Evolutionary conservation across 1,284 basidiomycete species (phyloP).

Genomic region (Melampsora larici-populina): DNA sequence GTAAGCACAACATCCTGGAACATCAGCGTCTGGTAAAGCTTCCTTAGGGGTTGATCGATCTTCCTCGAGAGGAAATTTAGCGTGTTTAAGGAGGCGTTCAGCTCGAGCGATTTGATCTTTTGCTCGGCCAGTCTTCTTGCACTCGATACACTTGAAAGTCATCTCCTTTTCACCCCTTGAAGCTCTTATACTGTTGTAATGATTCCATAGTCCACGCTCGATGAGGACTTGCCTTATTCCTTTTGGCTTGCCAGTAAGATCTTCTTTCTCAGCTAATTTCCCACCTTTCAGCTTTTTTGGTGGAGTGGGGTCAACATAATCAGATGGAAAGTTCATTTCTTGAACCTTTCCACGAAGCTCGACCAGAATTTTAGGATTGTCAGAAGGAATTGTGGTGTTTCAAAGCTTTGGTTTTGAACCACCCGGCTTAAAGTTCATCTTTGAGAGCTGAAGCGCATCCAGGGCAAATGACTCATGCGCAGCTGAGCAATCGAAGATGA

Average conservation of each 20-base stretch:
- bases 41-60: not conserved
- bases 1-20: not conserved
- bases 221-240: not conserved
- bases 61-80: not conserved
- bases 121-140: too few species aligned
- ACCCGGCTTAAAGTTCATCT: not conserved
- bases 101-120: not conserved
- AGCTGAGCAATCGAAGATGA: not conserved
- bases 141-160: not conserved
- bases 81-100: not conserved
- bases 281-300: not conserved
- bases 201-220: not conserved
- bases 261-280: not conserved
- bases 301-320: too few species aligned
- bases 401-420: too few species aligned
- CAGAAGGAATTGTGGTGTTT: too few species aligned
- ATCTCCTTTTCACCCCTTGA: not conserved
- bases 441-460: not conserved
- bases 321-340: too few species aligned
- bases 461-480: not conserved
- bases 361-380: too few species aligned
- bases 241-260: not conserved
- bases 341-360: too few species aligned
- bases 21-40: not conserved
- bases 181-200: not conserved